Percentiles rank a stretch among this genome's conserved stretches.
phyloP scores from a whole-genome alignment of 495 filamentous ascomycete species.

The Xylaria telfairii region DNA sequence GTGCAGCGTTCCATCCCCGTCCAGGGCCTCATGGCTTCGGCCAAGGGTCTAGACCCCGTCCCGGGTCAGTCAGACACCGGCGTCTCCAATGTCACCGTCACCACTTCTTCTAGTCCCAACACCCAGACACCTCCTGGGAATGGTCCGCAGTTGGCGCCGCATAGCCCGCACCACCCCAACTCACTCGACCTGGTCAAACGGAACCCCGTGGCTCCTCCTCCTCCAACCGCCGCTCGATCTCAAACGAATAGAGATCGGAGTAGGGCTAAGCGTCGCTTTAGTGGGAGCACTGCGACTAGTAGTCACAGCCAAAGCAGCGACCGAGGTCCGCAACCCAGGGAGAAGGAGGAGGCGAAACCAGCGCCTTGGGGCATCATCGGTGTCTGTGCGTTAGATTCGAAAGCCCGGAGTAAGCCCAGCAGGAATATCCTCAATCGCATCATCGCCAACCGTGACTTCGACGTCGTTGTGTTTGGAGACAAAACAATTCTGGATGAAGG shows the following conservation, averaged over 20 bases:
- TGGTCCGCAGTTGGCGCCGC: conserved; percentile 51
- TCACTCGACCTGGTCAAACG: conserved; percentile 44
- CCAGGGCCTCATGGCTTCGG: conserved; percentile 45
- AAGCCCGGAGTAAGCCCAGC: conserved; percentile 94
- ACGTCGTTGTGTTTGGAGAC: conserved; percentile 96
- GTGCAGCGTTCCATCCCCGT: conserved; percentile 39
- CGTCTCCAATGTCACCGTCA: conserved; percentile 61
- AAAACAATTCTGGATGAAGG: conserved; percentile 97
- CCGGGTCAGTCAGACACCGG: conserved; percentile 55
- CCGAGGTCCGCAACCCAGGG: conserved; percentile 47
- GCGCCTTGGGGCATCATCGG: conserved; percentile 72
- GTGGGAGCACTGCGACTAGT: conserved; percentile 76
- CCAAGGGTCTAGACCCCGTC: conserved; percentile 40
- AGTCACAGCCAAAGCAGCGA: conserved; percentile 70
- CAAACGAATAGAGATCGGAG: conserved; percentile 70
- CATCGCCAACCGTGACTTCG: conserved; percentile 88
- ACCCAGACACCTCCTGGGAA: conserved; percentile 35
- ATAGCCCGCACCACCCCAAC: conserved; percentile 46
- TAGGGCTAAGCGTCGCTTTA: conserved; percentile 74
- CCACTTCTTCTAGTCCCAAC: conserved; percentile 55
- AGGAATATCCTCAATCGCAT: conserved; percentile 92
- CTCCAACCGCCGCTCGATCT: conserved; percentile 40
- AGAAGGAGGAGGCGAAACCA: conserved; percentile 58
- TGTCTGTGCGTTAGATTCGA: conserved; percentile 93
- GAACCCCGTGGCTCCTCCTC: conserved; percentile 29